These are phyloP conservation scores for Parsonsia alboflavescens DNA, from an alignment of 257 asterid species.

Conservation along the genomic window DNA sequence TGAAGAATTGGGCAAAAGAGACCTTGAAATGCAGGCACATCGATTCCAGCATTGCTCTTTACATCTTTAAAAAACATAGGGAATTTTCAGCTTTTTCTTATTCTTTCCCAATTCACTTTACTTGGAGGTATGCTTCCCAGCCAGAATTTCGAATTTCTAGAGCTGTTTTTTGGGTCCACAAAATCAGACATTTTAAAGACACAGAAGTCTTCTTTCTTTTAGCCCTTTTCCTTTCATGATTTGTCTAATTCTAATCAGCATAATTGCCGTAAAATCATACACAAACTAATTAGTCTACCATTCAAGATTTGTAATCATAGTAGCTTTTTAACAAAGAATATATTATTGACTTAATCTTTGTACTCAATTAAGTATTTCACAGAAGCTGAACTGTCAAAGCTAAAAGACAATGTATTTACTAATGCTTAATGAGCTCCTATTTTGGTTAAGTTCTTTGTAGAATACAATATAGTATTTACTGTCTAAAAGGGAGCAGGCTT, in stretches of 20 bases:
- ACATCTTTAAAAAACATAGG: background rate
- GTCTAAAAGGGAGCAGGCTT: constrained; percentile 11
- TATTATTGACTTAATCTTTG: background rate
- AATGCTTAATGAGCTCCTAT: background rate
- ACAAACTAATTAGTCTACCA: background rate
- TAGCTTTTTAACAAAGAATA: background rate
- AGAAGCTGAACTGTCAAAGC: background rate
- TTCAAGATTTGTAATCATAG: background rate
- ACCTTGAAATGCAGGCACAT: constrained; percentile 1
- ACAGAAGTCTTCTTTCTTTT: background rate
- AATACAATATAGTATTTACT: background rate
- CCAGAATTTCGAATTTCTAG: background rate
- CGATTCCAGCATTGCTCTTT: constrained; percentile 7
- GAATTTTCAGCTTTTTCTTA: constrained; percentile 10
- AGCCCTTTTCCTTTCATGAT: background rate
- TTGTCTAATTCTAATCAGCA: background rate
- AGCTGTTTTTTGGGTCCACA: constrained; percentile 15
- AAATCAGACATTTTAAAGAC: constrained; percentile 3
- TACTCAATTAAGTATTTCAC: background rate
- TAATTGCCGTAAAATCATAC: background rate
- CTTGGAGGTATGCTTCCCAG: background rate
- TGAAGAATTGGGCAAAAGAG: background rate
- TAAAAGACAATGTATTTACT: background rate
- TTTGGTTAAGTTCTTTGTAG: background rate
- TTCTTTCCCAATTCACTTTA: constrained; percentile 4